Base-by-base conservation (phyloP, 306 rosid genomes). In the Clitoria ternatea region DNA sequence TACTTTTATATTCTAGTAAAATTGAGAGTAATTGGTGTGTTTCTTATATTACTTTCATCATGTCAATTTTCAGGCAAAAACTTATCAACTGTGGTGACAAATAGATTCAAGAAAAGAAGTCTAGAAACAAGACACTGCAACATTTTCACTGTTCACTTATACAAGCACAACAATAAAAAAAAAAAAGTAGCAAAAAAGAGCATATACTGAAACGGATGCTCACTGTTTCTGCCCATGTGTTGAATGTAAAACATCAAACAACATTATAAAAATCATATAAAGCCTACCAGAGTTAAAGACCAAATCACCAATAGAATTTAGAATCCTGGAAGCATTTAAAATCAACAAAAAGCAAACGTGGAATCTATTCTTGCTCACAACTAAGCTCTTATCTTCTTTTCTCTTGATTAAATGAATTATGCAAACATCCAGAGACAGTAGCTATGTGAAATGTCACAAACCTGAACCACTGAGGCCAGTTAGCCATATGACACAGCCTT, bases 401-500 rank as follows among this genome's bases (percentile, higher is more conserved):
- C 3, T 1, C 61, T 61, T 76, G 66, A 72, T 59, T 72, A 5
- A 50, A 39, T 52, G 43, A 61, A 35, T 63, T 24, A 66, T 74
- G 56, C 40, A 61, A 15, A 44, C 57, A 55, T 67, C 8, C 52
- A 2, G 33, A 17, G 23, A 57, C 64, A 48, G 45, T 39, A 57
- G 12, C 43, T 7, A 66, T 37, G 13, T 14, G 42, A 57, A 59
- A 57, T 50, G 59, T 33, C 56, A 79, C 96, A 73, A 85, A 94
- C 97, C 99, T 89, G 99, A 94, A 75, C 99, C 99, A 76, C 99
- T 91, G 66, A 94, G 96, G 72, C 99, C 99, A 27, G 99, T 94
- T 63, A 94, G 80, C 99, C 99, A 94, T 74, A 94, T 80, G 80
- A 87, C 99, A 79, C 99, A 94, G 49, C 99, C 99, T 71, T 78